Conservation (phyloP, 352 stramenopile species). For the Pythium rishiriense region DNA sequence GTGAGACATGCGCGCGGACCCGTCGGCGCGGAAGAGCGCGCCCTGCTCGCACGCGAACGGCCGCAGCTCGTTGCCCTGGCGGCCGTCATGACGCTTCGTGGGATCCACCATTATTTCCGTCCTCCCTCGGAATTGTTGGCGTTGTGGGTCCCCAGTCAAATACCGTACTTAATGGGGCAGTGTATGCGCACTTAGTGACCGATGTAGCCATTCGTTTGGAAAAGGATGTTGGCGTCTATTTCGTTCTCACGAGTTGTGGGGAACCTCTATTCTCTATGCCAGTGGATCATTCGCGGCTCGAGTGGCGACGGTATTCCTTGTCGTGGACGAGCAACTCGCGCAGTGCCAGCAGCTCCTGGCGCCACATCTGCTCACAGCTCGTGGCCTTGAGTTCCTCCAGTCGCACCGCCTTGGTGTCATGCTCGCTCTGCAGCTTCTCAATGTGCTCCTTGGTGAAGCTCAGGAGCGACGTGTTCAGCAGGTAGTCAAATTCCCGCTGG, state of each 20-base stretch:
- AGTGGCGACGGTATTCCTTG: conserved; percentile 54
- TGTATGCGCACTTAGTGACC: conserved; percentile 1
- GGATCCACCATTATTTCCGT: conserved; percentile 21
- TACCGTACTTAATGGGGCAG: conserved; percentile 12
- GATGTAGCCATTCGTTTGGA: conserved; percentile 12
- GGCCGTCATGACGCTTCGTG: conserved; percentile 54
- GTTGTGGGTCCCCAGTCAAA: conserved; percentile 24
- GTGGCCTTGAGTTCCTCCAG: conserved; percentile 88
- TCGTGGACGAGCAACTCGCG: conserved; percentile 63
- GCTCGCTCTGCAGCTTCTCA: conserved; percentile 90
- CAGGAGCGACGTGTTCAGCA: conserved; percentile 98
- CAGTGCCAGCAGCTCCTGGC: conserved; percentile 55
- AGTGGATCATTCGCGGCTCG: background rate
- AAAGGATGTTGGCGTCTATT: too few relatives aligned
- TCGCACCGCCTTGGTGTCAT: conserved; percentile 86
- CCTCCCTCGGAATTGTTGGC: background rate
- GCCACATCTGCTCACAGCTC: conserved; percentile 89
- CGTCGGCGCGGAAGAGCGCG: conserved; percentile 76
- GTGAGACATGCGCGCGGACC: conserved; percentile 77
- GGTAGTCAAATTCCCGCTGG: conserved; percentile 93
- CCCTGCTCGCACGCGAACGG: conserved; percentile 75
- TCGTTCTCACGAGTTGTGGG: background rate
- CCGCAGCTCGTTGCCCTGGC: conserved; percentile 72
- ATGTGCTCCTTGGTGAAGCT: conserved; percentile 96
- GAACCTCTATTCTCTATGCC: background rate